Conservation (phyloP, 306 rosid species). For the Sesbania bispinosa region DNA sequence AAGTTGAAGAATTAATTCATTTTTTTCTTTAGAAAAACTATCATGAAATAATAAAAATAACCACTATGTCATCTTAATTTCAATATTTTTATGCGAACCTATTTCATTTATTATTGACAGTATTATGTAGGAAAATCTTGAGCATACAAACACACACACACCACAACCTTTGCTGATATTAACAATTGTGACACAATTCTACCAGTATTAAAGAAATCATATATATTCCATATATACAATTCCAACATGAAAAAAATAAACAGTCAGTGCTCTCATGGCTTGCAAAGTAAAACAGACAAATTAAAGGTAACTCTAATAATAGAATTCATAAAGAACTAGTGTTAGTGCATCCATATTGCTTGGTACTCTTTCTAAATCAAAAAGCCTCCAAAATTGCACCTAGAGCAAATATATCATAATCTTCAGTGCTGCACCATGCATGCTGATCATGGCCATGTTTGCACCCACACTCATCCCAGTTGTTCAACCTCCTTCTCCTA, state of each 20-base stretch:
- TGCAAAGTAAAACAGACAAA: not conserved
- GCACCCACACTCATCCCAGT: conserved; percentile 62
- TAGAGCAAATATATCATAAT: conserved; percentile 56
- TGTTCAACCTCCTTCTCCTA: conserved; percentile 10
- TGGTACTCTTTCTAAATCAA: not conserved
- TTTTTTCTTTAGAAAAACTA: no score
- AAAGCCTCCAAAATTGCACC: conserved; percentile 59
- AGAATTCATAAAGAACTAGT: not conserved
- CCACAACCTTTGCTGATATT: no score
- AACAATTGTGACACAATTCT: not conserved
- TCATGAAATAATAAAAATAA: no score
- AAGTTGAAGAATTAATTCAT: no score
- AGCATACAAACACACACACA: not conserved
- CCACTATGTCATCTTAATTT: no score
- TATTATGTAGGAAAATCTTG: not conserved
- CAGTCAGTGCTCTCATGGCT: not conserved
- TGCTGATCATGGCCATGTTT: conserved; percentile 33
- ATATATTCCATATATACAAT: not conserved
- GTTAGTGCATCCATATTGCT: not conserved
- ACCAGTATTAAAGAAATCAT: not conserved
- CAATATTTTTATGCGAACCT: no score
- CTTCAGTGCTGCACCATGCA: conserved; percentile 33
- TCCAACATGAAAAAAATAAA: not conserved
- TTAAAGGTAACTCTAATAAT: not conserved
- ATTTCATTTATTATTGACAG: not conserved